A percentile compares a stretch with the other conserved stretches of the same genome.
phyloP scores from a whole-genome alignment of 1,284 basidiomycete genomes.

The Moesziomyces sp. region DNA sequence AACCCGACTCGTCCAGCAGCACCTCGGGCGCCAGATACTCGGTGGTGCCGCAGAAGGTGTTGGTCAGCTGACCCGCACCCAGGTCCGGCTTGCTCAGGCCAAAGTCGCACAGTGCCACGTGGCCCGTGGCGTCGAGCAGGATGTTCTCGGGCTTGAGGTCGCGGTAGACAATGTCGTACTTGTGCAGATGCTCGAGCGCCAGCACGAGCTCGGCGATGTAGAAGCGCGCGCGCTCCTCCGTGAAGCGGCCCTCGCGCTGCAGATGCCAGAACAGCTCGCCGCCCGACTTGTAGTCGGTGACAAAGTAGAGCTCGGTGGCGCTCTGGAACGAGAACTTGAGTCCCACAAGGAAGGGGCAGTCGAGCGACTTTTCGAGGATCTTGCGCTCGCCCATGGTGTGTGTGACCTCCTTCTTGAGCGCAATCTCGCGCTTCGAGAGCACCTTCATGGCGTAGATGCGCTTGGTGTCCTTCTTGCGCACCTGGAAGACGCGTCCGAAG shows the following conservation, averaged over 20 bases:
- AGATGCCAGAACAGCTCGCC: conserved; percentile 97
- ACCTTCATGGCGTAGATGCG: conserved; percentile 99
- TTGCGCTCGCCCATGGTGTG: conserved; percentile 99
- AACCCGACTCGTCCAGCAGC: conserved; percentile 96
- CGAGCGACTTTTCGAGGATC: conserved; percentile 92
- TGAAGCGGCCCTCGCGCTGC: conserved; percentile 95
- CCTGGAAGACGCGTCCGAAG: conserved; percentile 97
- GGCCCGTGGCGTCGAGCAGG: conserved; percentile 93
- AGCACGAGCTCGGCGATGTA: conserved; percentile 95
- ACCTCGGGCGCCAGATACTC: conserved; percentile 96
- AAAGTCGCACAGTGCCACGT: conserved; percentile 98
- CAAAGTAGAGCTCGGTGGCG: conserved; percentile 91
- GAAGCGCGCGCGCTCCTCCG: conserved; percentile 90
- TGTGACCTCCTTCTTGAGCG: conserved; percentile 98
- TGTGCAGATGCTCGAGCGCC: conserved; percentile 94
- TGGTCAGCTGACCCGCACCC: conserved; percentile 91
- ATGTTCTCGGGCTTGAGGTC: conserved; percentile 99
- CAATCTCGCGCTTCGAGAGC: conserved; percentile 96
- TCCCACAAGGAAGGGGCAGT: conserved; percentile 96
- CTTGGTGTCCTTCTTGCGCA: conserved; percentile 95
- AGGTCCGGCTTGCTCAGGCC: conserved; percentile 96
- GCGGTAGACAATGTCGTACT: conserved; percentile 97
- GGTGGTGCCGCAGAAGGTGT: conserved; percentile 92
- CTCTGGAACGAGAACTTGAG: conserved; percentile 99
- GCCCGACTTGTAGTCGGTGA: conserved; percentile 98